Conservation (phyloP, 768 basidiomycete genomes). For the Tulasnella sp. region DNA sequence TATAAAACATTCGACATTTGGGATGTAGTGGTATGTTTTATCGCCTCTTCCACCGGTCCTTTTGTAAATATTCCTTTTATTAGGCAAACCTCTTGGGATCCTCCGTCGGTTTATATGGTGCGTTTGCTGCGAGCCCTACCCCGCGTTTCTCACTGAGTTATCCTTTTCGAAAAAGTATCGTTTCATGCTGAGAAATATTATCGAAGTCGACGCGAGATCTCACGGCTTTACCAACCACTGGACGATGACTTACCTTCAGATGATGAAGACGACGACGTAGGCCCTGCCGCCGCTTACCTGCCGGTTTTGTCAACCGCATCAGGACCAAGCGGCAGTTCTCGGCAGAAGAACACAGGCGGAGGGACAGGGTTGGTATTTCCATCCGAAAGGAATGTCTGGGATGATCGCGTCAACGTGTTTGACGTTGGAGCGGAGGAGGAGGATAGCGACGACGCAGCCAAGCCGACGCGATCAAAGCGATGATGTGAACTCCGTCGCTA, state of each 20-base stretch:
- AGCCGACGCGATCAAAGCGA: too few species aligned
- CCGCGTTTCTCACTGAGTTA: not conserved
- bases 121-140: not conserved
- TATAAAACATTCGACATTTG: conserved; percentile 60
- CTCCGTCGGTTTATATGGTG: conserved; percentile 47
- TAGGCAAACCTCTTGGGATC: conserved; percentile 75
- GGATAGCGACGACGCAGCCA: too few species aligned
- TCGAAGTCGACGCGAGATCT: conserved; percentile 70
- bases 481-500: too few species aligned
- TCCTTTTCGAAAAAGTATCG: conserved; percentile 13
- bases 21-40: conserved; percentile 50
- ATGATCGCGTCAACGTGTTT: too few species aligned
- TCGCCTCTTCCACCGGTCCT: conserved; percentile 11
- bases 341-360: too few species aligned
- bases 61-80: conserved; percentile 7
- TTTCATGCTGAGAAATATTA: conserved; percentile 65
- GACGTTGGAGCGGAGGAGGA: too few species aligned
- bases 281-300: too few species aligned
- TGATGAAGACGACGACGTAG: conserved; percentile 34
- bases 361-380: too few species aligned
- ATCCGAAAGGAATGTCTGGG: too few species aligned
- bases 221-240: conserved; percentile 64
- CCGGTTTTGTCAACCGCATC: too few species aligned
- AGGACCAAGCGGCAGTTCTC: too few species aligned
- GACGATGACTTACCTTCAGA: conserved; percentile 27